Base-by-base conservation (phyloP, 331 rosid genomes). In the Quercus tomentella region DNA sequence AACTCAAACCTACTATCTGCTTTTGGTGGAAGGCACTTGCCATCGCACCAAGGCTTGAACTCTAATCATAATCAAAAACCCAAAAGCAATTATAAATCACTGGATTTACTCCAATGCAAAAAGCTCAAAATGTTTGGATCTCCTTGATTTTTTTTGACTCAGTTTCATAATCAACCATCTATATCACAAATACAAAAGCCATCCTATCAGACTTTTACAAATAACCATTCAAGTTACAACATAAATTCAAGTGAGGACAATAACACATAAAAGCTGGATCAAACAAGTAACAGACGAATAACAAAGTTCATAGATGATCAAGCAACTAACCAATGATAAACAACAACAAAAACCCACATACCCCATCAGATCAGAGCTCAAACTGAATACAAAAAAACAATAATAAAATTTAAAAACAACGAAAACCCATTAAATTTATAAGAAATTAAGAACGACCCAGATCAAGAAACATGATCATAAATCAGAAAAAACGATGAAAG, bases 101-200 rank as follows among this genome's bases (percentile, higher is more conserved):
- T 70, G 70, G 77, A 77, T 77, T 83, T 17, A 43, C 62, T 58
- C 74, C 66, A 12, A 76, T 37, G 35, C 72, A 67, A 11, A 21
- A 2, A 73, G 83, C 70, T 77, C 76, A 67, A 68, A 56, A 25
- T 51, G 71, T 77, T 84, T 9, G 12, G 90, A 88, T 88, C 90
- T 73, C 77, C 80, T 60, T 31, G 35, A 35, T 49, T 43, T 51
- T 22, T 22, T 49, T 57, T 30, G 10, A 35, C 52, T 31, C 21
- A 74, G 31, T 73, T 22, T 78, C 66, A 10, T 61, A 80, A 74
- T 80, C 15, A 82, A 63, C 80, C 73, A 81, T 26, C 68, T 73
- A 45, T 31, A 61, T 58, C 74, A 69, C 31, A 60, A 72, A 76
- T 26, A 51, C 21, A 31, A 72, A 78, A 87, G 77, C 79, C 51